phyloP scores from a whole-genome alignment of 2,329 filamentous ascomycete species.

The Fusarium nelsonii region DNA sequence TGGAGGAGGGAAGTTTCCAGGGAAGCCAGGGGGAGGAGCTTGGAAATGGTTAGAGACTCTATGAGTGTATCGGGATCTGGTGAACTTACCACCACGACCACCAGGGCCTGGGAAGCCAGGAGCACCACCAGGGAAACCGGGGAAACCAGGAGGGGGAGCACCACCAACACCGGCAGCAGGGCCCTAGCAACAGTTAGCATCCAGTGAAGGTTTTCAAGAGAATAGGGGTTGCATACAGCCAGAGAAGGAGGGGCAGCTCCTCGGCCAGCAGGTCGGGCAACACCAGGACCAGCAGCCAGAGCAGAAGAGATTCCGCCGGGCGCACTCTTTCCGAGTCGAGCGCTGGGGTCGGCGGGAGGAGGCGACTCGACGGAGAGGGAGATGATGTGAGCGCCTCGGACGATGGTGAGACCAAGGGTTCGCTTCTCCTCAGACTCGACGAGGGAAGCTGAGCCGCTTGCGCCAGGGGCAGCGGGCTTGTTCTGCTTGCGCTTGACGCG shows the following conservation, averaged over 20 bases:
- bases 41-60: slow-evolving; percentile 51
- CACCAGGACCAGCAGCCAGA: slow-evolving; percentile 85
- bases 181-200: slow-evolving; percentile 61
- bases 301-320: slow-evolving; percentile 76
- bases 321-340: slow-evolving; percentile 83
- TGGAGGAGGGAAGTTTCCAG: slow-evolving; percentile 49
- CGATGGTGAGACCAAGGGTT: slow-evolving; percentile 93
- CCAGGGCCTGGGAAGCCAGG: slow-evolving; percentile 56
- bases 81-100: slow-evolving; percentile 67
- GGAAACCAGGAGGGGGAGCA: slow-evolving; percentile 71
- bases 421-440: slow-evolving; percentile 96
- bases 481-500: slow-evolving; percentile 86
- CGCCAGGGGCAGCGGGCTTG: slow-evolving; percentile 75
- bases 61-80: slow-evolving; percentile 8
- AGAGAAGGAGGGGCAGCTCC: slow-evolving; percentile 80
- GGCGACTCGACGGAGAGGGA: slow-evolving; percentile 96
- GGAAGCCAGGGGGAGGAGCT: slow-evolving; percentile 64
- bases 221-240: slow-evolving; percentile 66
- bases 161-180: slow-evolving; percentile 89
- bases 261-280: slow-evolving; percentile 90
- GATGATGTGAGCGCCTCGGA: slow-evolving; percentile 94
- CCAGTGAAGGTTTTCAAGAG: background rate
- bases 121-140: slow-evolving; percentile 67
- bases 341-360: slow-evolving; percentile 91
- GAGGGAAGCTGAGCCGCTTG: slow-evolving; percentile 70